A percentile compares a stretch with the other conserved stretches of the same genome.
These are phyloP conservation scores for Cinnamomum micranthum DNA, from an alignment of 164 flowering plant species.

Conservation along the genomic window DNA sequence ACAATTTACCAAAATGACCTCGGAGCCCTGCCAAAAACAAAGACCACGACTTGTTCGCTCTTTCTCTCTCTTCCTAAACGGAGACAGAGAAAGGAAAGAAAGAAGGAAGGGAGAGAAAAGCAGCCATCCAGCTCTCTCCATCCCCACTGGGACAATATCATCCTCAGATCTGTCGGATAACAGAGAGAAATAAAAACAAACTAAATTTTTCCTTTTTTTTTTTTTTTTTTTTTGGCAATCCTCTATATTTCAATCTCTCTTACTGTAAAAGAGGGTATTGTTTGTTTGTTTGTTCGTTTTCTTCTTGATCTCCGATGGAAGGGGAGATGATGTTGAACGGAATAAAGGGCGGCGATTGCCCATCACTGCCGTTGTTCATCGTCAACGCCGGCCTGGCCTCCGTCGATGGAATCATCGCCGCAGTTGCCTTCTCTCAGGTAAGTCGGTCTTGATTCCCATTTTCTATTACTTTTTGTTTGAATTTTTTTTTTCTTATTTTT, in stretches of 20 bases:
- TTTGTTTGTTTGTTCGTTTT: neutral
- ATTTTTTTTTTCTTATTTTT: neutral
- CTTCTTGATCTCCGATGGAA: neutral
- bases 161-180: conserved; percentile 1
- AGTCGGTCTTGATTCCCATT: neutral
- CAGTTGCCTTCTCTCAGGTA: conserved; percentile 50
- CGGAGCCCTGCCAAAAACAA: neutral
- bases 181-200: no score
- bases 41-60: neutral
- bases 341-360: conserved; percentile 18
- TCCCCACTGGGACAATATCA: neutral
- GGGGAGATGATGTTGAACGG: conserved; percentile 7
- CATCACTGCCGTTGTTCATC: conserved; percentile 20
- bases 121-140: neutral
- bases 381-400: conserved; percentile 40
- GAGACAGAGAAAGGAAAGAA: no score
- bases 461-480: neutral
- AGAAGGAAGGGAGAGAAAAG: neutral
- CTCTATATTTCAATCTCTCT: neutral
- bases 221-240: no score
- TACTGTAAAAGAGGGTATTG: no score
- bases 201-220: neutral
- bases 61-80: neutral
- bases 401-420: conserved; percentile 36
- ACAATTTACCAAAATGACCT: neutral